Evolutionary conservation across 192 early-diverging fungal genomes (phyloP).

Genomic region (Entomortierella beljakovae): DNA sequence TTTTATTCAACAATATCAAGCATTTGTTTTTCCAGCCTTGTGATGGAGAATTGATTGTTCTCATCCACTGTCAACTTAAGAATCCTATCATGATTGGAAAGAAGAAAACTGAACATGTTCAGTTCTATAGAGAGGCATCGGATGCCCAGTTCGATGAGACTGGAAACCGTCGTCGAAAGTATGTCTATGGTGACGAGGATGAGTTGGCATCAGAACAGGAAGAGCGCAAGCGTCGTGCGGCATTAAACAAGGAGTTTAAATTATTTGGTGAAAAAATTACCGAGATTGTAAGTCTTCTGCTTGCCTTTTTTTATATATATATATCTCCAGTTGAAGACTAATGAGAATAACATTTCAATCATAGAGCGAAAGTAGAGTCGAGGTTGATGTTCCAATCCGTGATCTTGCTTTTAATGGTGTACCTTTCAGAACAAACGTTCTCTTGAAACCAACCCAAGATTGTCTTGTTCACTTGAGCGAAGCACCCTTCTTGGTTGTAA

Average conservation of each 20-base stretch:
- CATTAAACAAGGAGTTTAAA: slow-evolving; percentile 95
- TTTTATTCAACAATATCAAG: slow-evolving; percentile 97
- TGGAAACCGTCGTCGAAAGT: slow-evolving; percentile 85
- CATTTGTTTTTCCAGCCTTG: slow-evolving; percentile 99
- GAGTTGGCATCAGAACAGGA: slow-evolving; percentile 97
- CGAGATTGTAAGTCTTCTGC: slow-evolving; percentile 66
- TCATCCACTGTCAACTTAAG: slow-evolving; percentile 96
- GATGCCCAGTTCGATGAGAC: slow-evolving; percentile 98
- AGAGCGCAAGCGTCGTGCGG: slow-evolving; percentile 84
- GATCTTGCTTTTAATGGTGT: slow-evolving; percentile 97
- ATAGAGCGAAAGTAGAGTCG: slow-evolving; percentile 82
- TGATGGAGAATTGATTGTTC: slow-evolving; percentile 94
- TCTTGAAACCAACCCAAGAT: slow-evolving; percentile 95
- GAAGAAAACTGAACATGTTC: slow-evolving; percentile 98
- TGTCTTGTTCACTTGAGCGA: slow-evolving; percentile 97
- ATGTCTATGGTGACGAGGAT: slow-evolving; percentile 98
- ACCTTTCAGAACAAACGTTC: slow-evolving; percentile 89
- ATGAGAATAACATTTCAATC: too few species aligned
- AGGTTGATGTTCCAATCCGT: slow-evolving; percentile 94
- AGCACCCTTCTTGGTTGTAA: slow-evolving; percentile 91
- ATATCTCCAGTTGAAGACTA: too few species aligned
- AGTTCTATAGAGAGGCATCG: slow-evolving; percentile 97
- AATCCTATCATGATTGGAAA: slow-evolving; percentile 98
- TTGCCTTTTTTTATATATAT: slow-evolving; percentile 1
- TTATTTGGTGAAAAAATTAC: slow-evolving; percentile 92